These are phyloP conservation scores for Melanopsichium pennsylvanicum DNA, from an alignment of 1,284 basidiomycete genomes.

Conservation along the genomic window DNA sequence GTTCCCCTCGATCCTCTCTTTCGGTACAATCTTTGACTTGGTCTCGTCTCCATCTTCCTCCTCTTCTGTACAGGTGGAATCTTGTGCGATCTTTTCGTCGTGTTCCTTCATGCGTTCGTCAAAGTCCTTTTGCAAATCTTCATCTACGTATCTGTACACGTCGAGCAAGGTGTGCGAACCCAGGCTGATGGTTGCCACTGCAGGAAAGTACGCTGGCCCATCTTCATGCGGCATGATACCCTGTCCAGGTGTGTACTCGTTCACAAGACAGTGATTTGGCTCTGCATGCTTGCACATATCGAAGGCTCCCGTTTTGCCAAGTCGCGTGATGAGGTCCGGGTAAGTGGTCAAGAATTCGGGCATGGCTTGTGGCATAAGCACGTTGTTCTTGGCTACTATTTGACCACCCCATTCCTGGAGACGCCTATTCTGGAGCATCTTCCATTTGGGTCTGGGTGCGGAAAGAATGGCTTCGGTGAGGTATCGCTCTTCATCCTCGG, in stretches of 20 bases:
- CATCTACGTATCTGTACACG: conserved; percentile 75
- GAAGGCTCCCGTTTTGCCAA: conserved; percentile 73
- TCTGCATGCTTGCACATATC: conserved; percentile 72
- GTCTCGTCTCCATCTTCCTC: neutral
- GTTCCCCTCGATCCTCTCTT: conserved; percentile 40
- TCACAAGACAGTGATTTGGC: conserved; percentile 79
- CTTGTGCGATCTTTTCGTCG: conserved; percentile 10
- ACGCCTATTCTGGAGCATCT: conserved; percentile 73
- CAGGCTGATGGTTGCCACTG: conserved; percentile 87
- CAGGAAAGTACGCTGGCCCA: conserved; percentile 84
- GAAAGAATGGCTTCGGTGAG: conserved; percentile 74
- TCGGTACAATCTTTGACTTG: conserved; percentile 29
- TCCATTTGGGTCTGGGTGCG: conserved; percentile 84
- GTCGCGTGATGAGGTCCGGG: conserved; percentile 78
- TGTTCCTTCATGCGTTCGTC: conserved; percentile 32
- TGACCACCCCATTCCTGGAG: conserved; percentile 71
- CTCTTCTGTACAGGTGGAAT: neutral
- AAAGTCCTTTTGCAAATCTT: conserved; percentile 37
- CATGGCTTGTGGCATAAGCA: conserved; percentile 73
- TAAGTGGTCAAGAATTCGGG: conserved; percentile 72
- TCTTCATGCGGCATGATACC: conserved; percentile 92
- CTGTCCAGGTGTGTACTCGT: conserved; percentile 81
- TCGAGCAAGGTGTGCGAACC: conserved; percentile 84
- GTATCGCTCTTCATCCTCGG: conserved; percentile 79
- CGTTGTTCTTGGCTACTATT: conserved; percentile 71